Conservation (phyloP, 2,329 filamentous ascomycete genomes). For the Clarireedia homoeocarpa region DNA sequence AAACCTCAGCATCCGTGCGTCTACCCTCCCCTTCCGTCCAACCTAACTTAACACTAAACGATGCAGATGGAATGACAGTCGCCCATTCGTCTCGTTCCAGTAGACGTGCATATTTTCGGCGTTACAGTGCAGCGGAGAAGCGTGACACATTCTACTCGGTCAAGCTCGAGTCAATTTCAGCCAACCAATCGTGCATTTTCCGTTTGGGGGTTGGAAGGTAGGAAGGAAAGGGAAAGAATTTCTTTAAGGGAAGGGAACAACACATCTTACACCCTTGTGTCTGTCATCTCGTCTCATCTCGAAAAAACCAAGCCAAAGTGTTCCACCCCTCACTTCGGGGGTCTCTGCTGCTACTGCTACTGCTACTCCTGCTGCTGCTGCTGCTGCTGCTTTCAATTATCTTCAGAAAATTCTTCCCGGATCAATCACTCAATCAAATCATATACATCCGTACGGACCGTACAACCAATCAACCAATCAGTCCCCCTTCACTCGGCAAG, state of each 20-base stretch:
- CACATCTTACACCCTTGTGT: not conserved
- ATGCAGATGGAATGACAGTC: not conserved
- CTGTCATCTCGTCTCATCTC: no score
- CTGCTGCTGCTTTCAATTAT: not conserved
- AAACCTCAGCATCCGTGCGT: not conserved
- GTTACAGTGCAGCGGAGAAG: conserved; percentile 8
- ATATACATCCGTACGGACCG: no score
- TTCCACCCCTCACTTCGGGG: not conserved
- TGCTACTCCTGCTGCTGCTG: no score
- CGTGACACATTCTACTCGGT: conserved; percentile 10
- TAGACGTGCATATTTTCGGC: conserved; percentile 4
- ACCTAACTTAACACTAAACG: no score
- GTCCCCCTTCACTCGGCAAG: no score
- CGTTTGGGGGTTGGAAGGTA: not conserved
- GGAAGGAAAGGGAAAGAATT: not conserved
- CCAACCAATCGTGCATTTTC: not conserved
- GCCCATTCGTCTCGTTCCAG: not conserved
- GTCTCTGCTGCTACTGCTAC: not conserved
- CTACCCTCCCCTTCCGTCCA: no score
- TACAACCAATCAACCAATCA: no score
- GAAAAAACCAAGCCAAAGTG: no score
- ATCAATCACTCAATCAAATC: no score
- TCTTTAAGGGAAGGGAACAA: not conserved
- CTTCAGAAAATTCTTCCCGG: not conserved
- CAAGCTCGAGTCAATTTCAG: not conserved